These are phyloP conservation scores for Puccinellia tenuiflora DNA, from an alignment of 176 grass and related monocot genomes.

Conservation along the genomic window DNA sequence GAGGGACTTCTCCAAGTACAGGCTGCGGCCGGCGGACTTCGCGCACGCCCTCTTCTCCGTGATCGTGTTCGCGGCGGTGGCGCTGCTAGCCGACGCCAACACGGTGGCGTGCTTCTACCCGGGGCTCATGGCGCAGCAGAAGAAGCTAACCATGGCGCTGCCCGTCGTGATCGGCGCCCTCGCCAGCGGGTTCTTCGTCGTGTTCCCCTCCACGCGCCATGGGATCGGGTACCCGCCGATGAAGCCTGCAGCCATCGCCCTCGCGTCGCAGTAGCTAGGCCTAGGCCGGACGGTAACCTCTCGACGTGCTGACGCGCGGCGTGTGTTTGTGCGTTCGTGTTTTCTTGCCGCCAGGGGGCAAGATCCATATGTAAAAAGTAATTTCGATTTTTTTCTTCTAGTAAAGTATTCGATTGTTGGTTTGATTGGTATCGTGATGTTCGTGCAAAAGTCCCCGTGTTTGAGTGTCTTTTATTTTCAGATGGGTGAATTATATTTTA, in stretches of 20 bases:
- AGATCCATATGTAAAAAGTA: too few species aligned
- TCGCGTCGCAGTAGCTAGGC: constrained; percentile 13
- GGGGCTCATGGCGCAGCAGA: constrained; percentile 26
- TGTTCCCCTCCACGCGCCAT: constrained; percentile 49
- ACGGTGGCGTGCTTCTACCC: constrained; percentile 60
- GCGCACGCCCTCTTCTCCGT: constrained; percentile 49
- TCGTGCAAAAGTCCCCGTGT: too few species aligned
- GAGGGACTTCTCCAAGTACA: constrained; percentile 42
- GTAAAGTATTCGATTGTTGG: too few species aligned
- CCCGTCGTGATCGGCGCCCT: constrained; percentile 46
- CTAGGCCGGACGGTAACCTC: not conserved
- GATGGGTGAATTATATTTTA: too few species aligned
- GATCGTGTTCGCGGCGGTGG: constrained; percentile 40
- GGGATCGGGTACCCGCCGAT: constrained; percentile 46
- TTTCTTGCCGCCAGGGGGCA: too few species aligned
- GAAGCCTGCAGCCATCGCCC: not conserved
- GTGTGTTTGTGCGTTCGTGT: too few species aligned
- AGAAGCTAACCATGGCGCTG: constrained; percentile 39
- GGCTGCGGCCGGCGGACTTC: constrained; percentile 43
- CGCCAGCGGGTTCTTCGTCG: constrained; percentile 32
- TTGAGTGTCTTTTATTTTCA: too few species aligned
- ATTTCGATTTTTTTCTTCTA: too few species aligned
- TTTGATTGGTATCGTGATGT: too few species aligned
- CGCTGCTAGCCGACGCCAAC: constrained; percentile 39
- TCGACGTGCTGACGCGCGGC: not conserved